Evolutionary conservation across 2,329 filamentous ascomycete genomes (phyloP).

Genomic region (Microcyclospora tardicrescens): DNA sequence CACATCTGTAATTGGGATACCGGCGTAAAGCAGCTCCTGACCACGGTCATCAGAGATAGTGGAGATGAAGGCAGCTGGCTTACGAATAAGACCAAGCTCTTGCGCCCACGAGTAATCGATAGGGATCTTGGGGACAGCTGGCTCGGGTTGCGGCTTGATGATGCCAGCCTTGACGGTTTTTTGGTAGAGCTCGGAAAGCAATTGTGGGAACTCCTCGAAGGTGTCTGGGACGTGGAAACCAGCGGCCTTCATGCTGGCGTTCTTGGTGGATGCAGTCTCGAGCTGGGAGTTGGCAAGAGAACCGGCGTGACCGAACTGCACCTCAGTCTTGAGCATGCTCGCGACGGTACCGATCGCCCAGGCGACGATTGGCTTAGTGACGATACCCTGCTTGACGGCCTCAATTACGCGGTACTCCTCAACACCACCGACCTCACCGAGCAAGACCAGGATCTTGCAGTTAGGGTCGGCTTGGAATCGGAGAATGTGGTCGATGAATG

Average conservation of each 20-base stretch:
- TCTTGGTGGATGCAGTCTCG: slow-evolving; percentile 93
- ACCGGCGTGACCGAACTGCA: slow-evolving; percentile 97
- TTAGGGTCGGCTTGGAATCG: slow-evolving; percentile 93
- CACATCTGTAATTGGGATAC: slow-evolving; percentile 99
- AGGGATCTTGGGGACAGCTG: slow-evolving; percentile 93
- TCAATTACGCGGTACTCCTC: slow-evolving; percentile 99
- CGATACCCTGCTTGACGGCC: slow-evolving; percentile 82
- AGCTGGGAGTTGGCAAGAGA: slow-evolving; percentile 98
- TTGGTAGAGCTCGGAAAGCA: slow-evolving; percentile 73
- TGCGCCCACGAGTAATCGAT: slow-evolving; percentile 99
- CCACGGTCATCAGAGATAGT: slow-evolving; percentile 99
- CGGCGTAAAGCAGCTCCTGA: slow-evolving; percentile 95
- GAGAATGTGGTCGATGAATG: slow-evolving; percentile 97
- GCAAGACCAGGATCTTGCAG: slow-evolving; percentile 91
- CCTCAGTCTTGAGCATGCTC: slow-evolving; percentile 99
- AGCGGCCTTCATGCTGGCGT: slow-evolving; percentile 89
- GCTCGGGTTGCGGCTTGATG: slow-evolving; percentile 78
- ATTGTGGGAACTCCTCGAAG: slow-evolving; percentile 81
- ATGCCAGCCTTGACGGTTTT: slow-evolving; percentile 72
- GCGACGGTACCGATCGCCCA: slow-evolving; percentile 99
- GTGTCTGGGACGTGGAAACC: slow-evolving; percentile 91
- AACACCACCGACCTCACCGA: slow-evolving; percentile 97
- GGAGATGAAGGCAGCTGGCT: slow-evolving; percentile 98
- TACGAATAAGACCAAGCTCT: slow-evolving; percentile 97
- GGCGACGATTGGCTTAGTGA: slow-evolving; percentile 97